Conservation (phyloP, 2,329 filamentous ascomycete genomes). For the Fusarium humuli region DNA sequence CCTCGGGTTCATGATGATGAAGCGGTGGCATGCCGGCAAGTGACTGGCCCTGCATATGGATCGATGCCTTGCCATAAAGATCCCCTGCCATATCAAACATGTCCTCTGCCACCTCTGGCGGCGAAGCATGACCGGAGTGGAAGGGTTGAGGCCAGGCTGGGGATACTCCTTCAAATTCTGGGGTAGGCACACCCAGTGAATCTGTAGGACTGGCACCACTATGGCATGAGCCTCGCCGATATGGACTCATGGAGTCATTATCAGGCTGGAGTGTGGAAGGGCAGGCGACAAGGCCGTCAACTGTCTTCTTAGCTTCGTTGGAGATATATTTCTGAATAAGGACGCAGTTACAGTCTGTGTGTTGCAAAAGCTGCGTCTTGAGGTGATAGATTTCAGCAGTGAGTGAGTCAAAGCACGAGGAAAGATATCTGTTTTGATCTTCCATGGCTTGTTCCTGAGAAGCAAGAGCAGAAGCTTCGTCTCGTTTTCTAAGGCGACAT, state of each 20-base stretch:
- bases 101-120: conserved; percentile 39
- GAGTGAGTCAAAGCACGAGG: conserved; percentile 43
- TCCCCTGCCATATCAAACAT: conserved; percentile 42
- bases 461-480: conserved; percentile 48
- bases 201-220: conserved; percentile 43
- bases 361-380: conserved; percentile 48
- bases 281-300: conserved; percentile 39
- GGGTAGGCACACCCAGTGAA: conserved; percentile 41
- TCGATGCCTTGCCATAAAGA: conserved; percentile 26
- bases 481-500: conserved; percentile 49
- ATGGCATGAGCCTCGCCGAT: conserved; percentile 40
- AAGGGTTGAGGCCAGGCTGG: conserved; percentile 42
- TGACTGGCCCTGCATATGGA: conserved; percentile 25
- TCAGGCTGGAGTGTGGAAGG: conserved; percentile 32
- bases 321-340: conserved; percentile 50
- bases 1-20: conserved; percentile 20
- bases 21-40: conserved; percentile 17
- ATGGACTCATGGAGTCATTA: conserved; percentile 26
- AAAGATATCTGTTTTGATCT: conserved; percentile 48
- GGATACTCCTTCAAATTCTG: conserved; percentile 37
- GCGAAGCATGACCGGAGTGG: conserved; percentile 28
- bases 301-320: conserved; percentile 48
- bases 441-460: conserved; percentile 47
- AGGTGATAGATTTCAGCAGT: conserved; percentile 48
- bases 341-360: conserved; percentile 48